These are phyloP conservation scores for Chaetomidium leptoderma DNA, from an alignment of 495 filamentous ascomycete species.

Conservation along the genomic window DNA sequence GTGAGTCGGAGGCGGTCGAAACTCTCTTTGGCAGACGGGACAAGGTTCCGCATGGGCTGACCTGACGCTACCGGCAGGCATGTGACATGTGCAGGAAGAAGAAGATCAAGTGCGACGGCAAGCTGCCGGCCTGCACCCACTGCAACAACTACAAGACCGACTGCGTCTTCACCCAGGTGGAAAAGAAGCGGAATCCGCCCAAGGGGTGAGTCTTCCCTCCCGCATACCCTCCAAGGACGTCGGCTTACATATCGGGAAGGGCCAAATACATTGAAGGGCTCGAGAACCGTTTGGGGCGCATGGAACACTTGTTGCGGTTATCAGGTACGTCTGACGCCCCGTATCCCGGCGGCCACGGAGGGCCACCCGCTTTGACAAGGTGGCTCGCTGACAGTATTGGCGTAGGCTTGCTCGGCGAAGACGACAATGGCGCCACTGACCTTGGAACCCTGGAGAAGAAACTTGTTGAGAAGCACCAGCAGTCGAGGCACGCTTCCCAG, in stretches of 20 bases:
- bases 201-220: constrained; percentile 65
- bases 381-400: constrained; percentile 15
- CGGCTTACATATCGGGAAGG: constrained; percentile 41
- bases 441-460: constrained; percentile 81
- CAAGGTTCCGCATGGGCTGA: constrained; percentile 21
- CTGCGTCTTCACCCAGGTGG: constrained; percentile 94
- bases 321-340: constrained; percentile 53
- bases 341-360: neutral
- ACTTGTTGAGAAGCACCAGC: constrained; percentile 60
- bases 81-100: constrained; percentile 99
- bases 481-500: constrained; percentile 43
- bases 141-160: constrained; percentile 98
- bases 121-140: constrained; percentile 90
- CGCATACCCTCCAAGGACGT: neutral
- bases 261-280: constrained; percentile 98
- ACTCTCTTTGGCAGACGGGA: neutral
- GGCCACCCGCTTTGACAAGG: neutral
- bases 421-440: constrained; percentile 83
- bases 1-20: constrained; percentile 44
- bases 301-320: constrained; percentile 85
- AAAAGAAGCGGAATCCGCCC: constrained; percentile 96
- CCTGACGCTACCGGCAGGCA: constrained; percentile 53
- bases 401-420: constrained; percentile 68
- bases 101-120: constrained; percentile 99
- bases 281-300: constrained; percentile 87